Evolutionary conservation across 2,329 filamentous ascomycete genomes (phyloP).

Genomic region (Cordyceps javanica): DNA sequence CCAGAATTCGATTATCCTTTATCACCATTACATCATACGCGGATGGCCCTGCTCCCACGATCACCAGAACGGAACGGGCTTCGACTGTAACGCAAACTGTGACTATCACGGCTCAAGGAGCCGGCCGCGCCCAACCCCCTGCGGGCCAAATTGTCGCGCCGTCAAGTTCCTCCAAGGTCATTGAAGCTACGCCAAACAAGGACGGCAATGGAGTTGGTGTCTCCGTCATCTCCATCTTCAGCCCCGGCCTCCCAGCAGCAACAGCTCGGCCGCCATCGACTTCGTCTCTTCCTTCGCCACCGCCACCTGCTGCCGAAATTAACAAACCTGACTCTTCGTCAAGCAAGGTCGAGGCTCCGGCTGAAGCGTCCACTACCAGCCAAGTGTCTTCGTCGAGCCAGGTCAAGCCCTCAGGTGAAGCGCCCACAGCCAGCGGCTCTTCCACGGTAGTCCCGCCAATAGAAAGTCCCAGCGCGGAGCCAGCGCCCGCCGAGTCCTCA

Average conservation of each 20-base stretch:
- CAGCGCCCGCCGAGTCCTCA: not conserved
- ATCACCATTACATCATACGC: not conserved
- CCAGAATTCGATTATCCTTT: not conserved
- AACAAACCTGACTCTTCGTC: not conserved
- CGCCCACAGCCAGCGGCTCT: too few relatives aligned
- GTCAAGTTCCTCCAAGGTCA: not conserved
- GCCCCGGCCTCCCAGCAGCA: not conserved
- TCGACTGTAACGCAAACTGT: not conserved
- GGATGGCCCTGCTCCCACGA: not conserved
- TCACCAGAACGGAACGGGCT: not conserved
- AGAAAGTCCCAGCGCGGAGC: not conserved
- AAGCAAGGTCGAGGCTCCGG: not conserved
- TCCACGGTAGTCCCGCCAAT: not conserved
- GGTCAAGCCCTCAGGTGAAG: too few relatives aligned
- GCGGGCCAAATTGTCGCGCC: not conserved
- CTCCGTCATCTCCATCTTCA: constrained; percentile 13
- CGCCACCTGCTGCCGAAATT: constrained; percentile 8
- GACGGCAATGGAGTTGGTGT: constrained; percentile 25
- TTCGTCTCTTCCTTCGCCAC: not conserved
- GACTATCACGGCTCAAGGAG: not conserved
- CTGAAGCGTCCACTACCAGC: too few relatives aligned
- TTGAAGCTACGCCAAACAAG: constrained; percentile 14
- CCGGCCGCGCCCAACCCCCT: not conserved
- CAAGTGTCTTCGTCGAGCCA: not conserved
- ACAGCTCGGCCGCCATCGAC: not conserved